Evolutionary conservation across 1,284 basidiomycete species (phyloP), one percentile per base, ranked within the genome.

Genomic region (Grifola frondosa): DNA sequence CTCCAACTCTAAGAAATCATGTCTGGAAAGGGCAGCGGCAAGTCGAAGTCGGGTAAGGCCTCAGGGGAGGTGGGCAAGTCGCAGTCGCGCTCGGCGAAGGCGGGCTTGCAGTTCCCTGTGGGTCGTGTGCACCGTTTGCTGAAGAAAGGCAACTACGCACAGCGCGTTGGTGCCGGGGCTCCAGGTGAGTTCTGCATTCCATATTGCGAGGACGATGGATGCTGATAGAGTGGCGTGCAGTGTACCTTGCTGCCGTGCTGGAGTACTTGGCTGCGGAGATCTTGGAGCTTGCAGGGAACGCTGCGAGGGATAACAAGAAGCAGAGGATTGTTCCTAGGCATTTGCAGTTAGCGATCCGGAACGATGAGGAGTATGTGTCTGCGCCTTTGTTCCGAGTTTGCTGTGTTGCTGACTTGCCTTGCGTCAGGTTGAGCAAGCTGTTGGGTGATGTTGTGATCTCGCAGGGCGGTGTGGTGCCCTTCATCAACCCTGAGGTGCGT

Each of bases 101-200:
- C 78, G 54, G 88, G 86, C 56, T 78, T 91, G 53, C 87, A 88
- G 69, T 86, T 91, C 81, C 89, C 88, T 46, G 89, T 91, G 64
- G 88, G 89, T 78, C 88, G 89, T 87, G 87, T 92, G 65, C 89
- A 93, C 73, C 85, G 89, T 81, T 83, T 90, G 52, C 69, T 91
- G 56, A 89, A 90, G 80, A 83, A 81, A 71, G 88, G 89, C 54
- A 91, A 91, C 80, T 91, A 91, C 66, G 85, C 85, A 35, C 80
- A 85, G 63, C 83, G 85, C 63, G 77, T 88, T 49, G 84, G 86
- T 69, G 82, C 81, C 52, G 84, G 84, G 65, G 84, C 88, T 62
- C 88, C 81, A 58, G 87, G 81, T 87, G 61, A 57, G 80, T 62
- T 15, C 22, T 26, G 5, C 19, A 4, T 13, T 13, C 12, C 8